Conservation (phyloP, 2,329 filamentous ascomycete species). For the Westerdykella aurantiaca region DNA sequence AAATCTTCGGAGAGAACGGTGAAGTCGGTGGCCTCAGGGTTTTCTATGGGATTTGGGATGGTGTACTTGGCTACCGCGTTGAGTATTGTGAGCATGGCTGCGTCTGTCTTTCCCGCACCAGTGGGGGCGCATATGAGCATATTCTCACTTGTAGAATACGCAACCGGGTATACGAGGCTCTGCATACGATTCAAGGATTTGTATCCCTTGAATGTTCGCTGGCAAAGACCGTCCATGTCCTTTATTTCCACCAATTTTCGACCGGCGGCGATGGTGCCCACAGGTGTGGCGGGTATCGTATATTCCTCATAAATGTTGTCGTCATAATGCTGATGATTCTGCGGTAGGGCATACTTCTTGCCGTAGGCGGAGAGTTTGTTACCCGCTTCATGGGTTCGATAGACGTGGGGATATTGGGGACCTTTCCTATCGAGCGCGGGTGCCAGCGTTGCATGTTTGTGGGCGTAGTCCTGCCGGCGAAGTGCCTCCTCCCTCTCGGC, state of each 20-base stretch:
- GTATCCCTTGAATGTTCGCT: conserved; percentile 90
- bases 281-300: conserved; percentile 72
- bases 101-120: conserved; percentile 97
- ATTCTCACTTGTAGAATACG: conserved; percentile 93
- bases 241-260: conserved; percentile 72
- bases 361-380: conserved; percentile 78
- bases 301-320: conserved; percentile 84
- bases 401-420: conserved; percentile 87
- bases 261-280: conserved; percentile 65
- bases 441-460: conserved; percentile 70
- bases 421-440: conserved; percentile 65
- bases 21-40: conserved; percentile 69
- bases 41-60: conserved; percentile 70
- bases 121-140: conserved; percentile 98
- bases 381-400: conserved; percentile 73
- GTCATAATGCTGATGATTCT: conserved; percentile 66
- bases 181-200: conserved; percentile 96
- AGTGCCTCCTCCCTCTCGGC: conserved; percentile 75
- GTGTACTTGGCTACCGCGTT: conserved; percentile 86
- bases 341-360: conserved; percentile 74
- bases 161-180: conserved; percentile 89
- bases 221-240: conserved; percentile 83
- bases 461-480: conserved; percentile 68
- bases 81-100: conserved; percentile 91
- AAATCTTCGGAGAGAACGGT: conserved; percentile 80